These are phyloP conservation scores for Piloderma croceum DNA, from an alignment of 768 basidiomycete species.

Conservation along the genomic window DNA sequence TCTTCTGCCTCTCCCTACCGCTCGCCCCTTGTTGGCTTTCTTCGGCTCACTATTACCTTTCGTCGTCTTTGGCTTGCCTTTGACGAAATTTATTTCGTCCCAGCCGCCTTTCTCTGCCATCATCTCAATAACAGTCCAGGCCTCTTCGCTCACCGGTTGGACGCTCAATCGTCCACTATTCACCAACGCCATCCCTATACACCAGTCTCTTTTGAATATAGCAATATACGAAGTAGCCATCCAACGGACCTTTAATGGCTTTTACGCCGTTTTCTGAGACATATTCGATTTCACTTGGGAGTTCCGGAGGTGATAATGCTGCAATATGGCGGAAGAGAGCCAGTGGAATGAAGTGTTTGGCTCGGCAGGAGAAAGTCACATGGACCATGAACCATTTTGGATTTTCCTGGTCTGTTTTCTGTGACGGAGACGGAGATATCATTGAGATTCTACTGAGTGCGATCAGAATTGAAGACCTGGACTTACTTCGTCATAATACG, in stretches of 20 bases:
- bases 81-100: slow-evolving; percentile 46
- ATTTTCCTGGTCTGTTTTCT: slow-evolving; percentile 73
- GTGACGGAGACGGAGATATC: no score
- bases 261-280: slow-evolving; percentile 55
- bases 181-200: slow-evolving; percentile 70
- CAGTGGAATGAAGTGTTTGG: slow-evolving; percentile 71
- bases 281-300: slow-evolving; percentile 58
- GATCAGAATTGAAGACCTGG: no score
- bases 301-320: slow-evolving; percentile 26
- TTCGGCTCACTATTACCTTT: slow-evolving; percentile 15
- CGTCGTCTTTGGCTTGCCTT: slow-evolving; percentile 24
- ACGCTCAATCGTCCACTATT: slow-evolving; percentile 82
- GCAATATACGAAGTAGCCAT: not conserved
- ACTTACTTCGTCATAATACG: slow-evolving; percentile 72
- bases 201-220: slow-evolving; percentile 2
- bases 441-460: no score
- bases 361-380: slow-evolving; percentile 58
- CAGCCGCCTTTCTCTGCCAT: slow-evolving; percentile 77
- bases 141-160: slow-evolving; percentile 63
- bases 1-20: not conserved
- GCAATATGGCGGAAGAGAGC: slow-evolving; percentile 66
- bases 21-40: not conserved
- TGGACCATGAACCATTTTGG: slow-evolving; percentile 96
- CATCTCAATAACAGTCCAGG: slow-evolving; percentile 56
- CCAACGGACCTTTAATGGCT: slow-evolving; percentile 54